Percentiles rank a stretch among this genome's conserved stretches.
phyloP scores from a whole-genome alignment of 179 eudicot genomes.

The Patellifolia procumbens region DNA sequence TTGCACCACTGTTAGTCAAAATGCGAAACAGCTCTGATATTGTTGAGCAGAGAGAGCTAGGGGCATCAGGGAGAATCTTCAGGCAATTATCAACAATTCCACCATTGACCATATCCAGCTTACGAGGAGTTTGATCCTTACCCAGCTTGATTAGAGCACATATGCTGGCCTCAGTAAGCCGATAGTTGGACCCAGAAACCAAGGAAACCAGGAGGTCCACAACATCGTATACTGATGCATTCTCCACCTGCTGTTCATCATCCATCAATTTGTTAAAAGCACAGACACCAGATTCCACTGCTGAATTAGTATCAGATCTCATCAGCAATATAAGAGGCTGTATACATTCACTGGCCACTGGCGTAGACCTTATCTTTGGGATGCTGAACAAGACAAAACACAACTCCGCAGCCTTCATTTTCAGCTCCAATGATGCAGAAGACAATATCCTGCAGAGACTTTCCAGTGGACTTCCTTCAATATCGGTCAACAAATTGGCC shows the following conservation, averaged over 20 bases:
- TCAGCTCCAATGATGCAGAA: constrained; percentile 73
- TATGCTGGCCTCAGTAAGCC: constrained; percentile 85
- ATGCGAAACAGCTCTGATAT: constrained; percentile 90
- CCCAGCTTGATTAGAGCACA: constrained; percentile 96
- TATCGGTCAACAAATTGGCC: constrained; percentile 73
- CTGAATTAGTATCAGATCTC: constrained; percentile 62
- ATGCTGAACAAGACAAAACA: constrained; percentile 84
- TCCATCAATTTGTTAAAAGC: constrained; percentile 88
- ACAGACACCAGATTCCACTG: constrained; percentile 64
- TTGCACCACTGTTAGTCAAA: constrained; percentile 85
- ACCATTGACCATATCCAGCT: constrained; percentile 96
- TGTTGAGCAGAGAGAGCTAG: constrained; percentile 87
- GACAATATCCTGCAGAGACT: constrained; percentile 89
- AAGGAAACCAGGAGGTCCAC: constrained; percentile 81
- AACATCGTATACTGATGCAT: constrained; percentile 87
- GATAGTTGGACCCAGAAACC: constrained; percentile 65
- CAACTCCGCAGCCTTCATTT: constrained; percentile 90
- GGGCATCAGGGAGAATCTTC: constrained; percentile 80
- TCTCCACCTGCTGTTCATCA: constrained; percentile 86
- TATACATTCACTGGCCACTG: constrained; percentile 83
- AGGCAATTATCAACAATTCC: constrained; percentile 87
- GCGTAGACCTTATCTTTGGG: constrained; percentile 78
- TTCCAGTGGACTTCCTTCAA: constrained; percentile 88
- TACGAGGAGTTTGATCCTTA: constrained; percentile 89
- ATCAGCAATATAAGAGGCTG: constrained; percentile 74